These are phyloP conservation scores for Astrephomene gubernaculifera DNA, from an alignment of 139 green algal species.

Conservation along the genomic window DNA sequence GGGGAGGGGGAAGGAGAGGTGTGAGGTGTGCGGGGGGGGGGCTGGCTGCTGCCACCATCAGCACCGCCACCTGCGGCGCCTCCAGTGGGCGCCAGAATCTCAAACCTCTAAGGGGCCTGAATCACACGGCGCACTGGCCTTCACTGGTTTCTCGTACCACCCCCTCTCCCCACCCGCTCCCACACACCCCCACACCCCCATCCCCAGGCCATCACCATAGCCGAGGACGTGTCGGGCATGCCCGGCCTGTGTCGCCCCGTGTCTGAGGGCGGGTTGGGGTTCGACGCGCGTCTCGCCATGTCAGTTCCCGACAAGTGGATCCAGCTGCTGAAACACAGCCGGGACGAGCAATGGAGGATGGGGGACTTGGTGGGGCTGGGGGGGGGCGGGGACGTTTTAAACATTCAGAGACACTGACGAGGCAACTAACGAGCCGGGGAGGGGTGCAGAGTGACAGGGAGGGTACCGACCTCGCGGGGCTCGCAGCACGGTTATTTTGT, in stretches of 20 bases:
- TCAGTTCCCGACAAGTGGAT: constrained; percentile 96
- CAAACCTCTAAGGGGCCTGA: background rate
- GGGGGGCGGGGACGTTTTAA: background rate
- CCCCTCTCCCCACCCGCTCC: background rate
- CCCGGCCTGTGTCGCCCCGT: constrained; percentile 91
- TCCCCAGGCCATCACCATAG: constrained; percentile 82
- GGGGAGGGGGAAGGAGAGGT: background rate
- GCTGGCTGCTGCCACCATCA: too few species aligned
- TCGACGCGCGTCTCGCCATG: constrained; percentile 94
- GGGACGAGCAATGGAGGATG: constrained; percentile 87
- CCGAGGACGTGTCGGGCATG: constrained; percentile 98
- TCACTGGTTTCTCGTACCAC: background rate
- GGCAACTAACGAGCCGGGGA: too few species aligned
- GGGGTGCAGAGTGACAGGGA: background rate
- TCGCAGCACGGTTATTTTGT: too few species aligned
- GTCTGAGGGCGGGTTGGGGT: constrained; percentile 91
- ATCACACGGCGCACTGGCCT: background rate
- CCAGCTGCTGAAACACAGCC: constrained; percentile 62
- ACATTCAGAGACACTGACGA: too few species aligned
- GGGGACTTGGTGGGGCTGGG: constrained; percentile 75
- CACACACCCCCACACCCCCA: background rate
- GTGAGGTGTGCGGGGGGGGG: too few species aligned
- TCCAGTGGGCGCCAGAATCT: too few species aligned
- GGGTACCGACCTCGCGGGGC: too few species aligned
- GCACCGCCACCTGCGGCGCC: too few species aligned